Conservation (phyloP, 2,329 filamentous ascomycete genomes). For the Aspergillus uvarum region DNA sequence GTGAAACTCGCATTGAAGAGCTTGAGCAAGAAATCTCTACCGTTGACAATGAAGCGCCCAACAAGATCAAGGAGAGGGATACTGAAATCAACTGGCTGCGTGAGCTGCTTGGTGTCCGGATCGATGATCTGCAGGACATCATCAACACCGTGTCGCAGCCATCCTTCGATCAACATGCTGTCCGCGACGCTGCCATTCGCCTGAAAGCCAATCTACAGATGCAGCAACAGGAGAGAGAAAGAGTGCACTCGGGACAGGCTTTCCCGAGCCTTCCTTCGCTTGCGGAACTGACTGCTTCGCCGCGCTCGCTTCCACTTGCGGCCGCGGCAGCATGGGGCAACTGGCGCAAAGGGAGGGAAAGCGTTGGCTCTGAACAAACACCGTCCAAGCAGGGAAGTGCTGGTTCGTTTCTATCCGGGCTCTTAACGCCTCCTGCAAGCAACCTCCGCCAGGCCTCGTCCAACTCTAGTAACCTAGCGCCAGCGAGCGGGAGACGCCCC, state of each 20-base stretch:
- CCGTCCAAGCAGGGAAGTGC: slow-evolving; percentile 60
- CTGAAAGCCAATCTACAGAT: slow-evolving; percentile 94
- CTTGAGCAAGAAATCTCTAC: slow-evolving; percentile 71
- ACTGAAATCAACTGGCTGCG: slow-evolving; percentile 94
- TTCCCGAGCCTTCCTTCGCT: slow-evolving; percentile 76
- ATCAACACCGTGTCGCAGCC: slow-evolving; percentile 75
- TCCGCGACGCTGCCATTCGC: slow-evolving; percentile 88
- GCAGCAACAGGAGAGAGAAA: slow-evolving; percentile 93
- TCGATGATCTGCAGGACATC: slow-evolving; percentile 90
- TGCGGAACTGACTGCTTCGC: slow-evolving; percentile 73
- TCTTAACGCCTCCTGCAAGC: slow-evolving; percentile 86
- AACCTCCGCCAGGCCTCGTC: slow-evolving; percentile 64
- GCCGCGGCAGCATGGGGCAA: slow-evolving; percentile 97
- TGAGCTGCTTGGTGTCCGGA: slow-evolving; percentile 84
- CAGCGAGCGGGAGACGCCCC: slow-evolving; percentile 29
- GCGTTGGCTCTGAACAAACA: slow-evolving; percentile 50
- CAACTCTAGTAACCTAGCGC: slow-evolving; percentile 35
- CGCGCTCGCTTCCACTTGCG: slow-evolving; percentile 73
- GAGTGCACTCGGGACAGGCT: slow-evolving; percentile 67
- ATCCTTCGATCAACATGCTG: slow-evolving; percentile 71
- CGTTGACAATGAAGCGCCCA: slow-evolving; percentile 72
- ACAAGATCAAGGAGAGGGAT: slow-evolving; percentile 85
- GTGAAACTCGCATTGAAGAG: slow-evolving; percentile 84
- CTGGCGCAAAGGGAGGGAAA: slow-evolving; percentile 73
- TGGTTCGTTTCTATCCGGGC: slow-evolving; percentile 69